Conservation (phyloP, 2,329 filamentous ascomycete species). For the Claviceps africana region DNA sequence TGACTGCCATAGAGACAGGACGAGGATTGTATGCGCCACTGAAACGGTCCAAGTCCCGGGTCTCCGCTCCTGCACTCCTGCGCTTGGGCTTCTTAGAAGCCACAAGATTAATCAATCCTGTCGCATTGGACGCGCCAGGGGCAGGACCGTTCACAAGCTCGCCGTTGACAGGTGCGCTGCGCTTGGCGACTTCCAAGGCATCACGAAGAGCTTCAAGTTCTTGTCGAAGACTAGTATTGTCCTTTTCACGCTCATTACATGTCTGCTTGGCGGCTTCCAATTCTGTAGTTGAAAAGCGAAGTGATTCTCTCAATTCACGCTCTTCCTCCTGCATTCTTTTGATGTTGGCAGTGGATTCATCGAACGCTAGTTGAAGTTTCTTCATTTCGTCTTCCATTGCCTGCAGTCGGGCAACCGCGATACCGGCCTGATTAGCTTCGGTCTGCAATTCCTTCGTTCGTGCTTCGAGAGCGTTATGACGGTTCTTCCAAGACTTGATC, state of each 20-base stretch:
- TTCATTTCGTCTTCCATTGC: slow-evolving; percentile 94
- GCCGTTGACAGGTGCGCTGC: slow-evolving; percentile 61
- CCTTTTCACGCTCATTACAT: slow-evolving; percentile 64
- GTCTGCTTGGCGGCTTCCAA: slow-evolving; percentile 65
- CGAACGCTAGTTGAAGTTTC: slow-evolving; percentile 75
- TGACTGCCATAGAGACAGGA: slow-evolving; percentile 89
- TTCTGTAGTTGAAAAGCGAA: slow-evolving; percentile 66
- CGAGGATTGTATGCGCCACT: slow-evolving; percentile 87
- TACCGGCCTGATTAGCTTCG: slow-evolving; percentile 95
- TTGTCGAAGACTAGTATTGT: slow-evolving; percentile 73
- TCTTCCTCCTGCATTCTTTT: slow-evolving; percentile 94
- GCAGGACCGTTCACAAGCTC: slow-evolving; percentile 26
- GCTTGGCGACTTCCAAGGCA: slow-evolving; percentile 76
- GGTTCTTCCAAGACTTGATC: slow-evolving; percentile 88
- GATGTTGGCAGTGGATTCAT: slow-evolving; percentile 80
- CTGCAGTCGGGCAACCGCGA: slow-evolving; percentile 76
- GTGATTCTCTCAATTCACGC: slow-evolving; percentile 66
- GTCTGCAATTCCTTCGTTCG: slow-evolving; percentile 87
- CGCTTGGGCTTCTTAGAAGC: slow-evolving; percentile 95
- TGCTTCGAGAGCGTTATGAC: slow-evolving; percentile 79
- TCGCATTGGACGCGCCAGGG: slow-evolving; percentile 38
- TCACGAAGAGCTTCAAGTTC: slow-evolving; percentile 85
- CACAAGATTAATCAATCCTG: slow-evolving; percentile 88
- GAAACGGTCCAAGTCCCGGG: slow-evolving; percentile 75
- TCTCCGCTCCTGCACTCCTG: slow-evolving; percentile 78